phyloP scores from a whole-genome alignment of 73 alveolate species.

The Paramecium biaurelia region DNA sequence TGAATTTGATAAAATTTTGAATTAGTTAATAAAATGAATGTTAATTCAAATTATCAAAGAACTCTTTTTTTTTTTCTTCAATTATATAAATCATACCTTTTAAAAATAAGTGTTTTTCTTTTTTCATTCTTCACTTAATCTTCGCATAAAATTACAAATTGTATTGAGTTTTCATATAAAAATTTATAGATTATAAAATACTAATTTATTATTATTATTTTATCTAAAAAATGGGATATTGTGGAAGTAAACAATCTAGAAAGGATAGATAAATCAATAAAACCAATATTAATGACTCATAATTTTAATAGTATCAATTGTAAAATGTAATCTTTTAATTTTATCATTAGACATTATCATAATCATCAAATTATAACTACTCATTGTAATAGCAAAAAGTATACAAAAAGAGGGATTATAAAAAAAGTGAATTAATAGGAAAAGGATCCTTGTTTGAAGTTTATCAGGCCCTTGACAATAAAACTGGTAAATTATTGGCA shows the following conservation, averaged over 20 bases:
- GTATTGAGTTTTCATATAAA: neutral
- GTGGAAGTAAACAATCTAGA: neutral
- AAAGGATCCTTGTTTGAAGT: constrained; percentile 76
- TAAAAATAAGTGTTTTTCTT: no score
- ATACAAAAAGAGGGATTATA: neutral
- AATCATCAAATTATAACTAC: neutral
- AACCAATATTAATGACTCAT: neutral
- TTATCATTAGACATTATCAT: neutral
- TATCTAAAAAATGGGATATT: neutral
- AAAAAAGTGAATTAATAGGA: constrained; percentile 71
- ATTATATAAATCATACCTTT: no score
- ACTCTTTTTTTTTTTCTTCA: neutral
- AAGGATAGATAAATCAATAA: neutral
- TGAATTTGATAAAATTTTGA: neutral
- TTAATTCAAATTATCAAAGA: neutral
- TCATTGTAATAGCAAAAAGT: neutral
- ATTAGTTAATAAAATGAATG: neutral
- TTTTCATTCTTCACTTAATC: no score
- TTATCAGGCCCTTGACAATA: constrained; percentile 75
- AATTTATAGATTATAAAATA: neutral
- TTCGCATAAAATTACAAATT: no score
- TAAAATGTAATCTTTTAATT: neutral
- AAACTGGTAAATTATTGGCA: constrained; percentile 82
- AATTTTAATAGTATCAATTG: neutral
- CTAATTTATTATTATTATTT: neutral